Conservation (phyloP, 306 rosid species). For the Adenanthera pavonina region DNA sequence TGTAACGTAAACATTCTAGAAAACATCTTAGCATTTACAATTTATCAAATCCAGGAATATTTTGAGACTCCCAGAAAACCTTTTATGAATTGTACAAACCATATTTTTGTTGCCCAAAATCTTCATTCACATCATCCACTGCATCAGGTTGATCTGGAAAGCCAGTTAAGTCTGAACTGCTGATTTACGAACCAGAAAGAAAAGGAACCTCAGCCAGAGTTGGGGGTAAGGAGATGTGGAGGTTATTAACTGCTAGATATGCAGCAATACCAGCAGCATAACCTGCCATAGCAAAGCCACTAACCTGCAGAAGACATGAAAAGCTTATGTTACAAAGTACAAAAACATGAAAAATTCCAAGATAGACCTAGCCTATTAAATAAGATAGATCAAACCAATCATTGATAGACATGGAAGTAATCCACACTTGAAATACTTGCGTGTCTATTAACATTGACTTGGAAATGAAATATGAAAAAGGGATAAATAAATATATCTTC, state of each 20-base stretch:
- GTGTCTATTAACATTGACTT: no score
- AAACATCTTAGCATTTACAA: not conserved
- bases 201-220: slow-evolving; percentile 76
- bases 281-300: slow-evolving; percentile 93
- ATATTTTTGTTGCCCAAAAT: slow-evolving; percentile 11
- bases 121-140: slow-evolving; percentile 12
- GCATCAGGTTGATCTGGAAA: slow-evolving; percentile 10
- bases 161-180: slow-evolving; percentile 31
- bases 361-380: no score
- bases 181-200: slow-evolving; percentile 61
- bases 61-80: slow-evolving; percentile 12
- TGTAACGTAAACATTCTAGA: not conserved
- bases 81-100: slow-evolving; percentile 11
- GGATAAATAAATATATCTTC: no score
- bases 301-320: slow-evolving; percentile 64
- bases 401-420: no score
- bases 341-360: not conserved
- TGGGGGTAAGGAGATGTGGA: slow-evolving; percentile 67
- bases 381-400: no score
- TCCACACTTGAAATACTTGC: no score
- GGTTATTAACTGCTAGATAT: slow-evolving; percentile 69
- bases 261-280: slow-evolving; percentile 92
- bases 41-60: not conserved
- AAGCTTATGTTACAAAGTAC: slow-evolving; percentile 2
- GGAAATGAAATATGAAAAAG: no score